These are phyloP conservation scores for Pugionium cornutum DNA, from an alignment of 345 rosid species.

Conservation along the genomic window DNA sequence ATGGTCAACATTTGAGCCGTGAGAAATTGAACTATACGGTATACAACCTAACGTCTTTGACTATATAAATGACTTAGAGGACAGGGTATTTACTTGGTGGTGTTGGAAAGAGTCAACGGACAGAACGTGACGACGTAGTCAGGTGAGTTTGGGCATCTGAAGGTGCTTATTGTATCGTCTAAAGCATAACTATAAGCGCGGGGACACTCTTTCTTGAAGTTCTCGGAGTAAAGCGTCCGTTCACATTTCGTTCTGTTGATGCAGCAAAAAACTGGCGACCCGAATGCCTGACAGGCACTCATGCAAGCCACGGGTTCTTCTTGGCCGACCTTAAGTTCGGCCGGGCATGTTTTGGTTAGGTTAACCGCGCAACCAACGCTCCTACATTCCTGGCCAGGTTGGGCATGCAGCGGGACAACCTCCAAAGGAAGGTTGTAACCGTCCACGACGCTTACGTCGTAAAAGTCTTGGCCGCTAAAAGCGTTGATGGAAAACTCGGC, in stretches of 20 bases:
- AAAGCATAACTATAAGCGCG: slow-evolving; percentile 60
- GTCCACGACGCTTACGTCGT: slow-evolving; percentile 33
- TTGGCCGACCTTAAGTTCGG: slow-evolving; percentile 40
- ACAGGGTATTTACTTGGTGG: slow-evolving; percentile 19
- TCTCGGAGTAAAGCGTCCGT: slow-evolving; percentile 45
- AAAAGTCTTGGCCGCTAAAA: slow-evolving; percentile 40
- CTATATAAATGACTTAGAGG: neutral
- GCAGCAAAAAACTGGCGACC: slow-evolving; percentile 47
- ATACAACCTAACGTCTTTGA: neutral
- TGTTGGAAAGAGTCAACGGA: neutral
- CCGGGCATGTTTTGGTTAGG: slow-evolving; percentile 49
- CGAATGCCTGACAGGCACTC: slow-evolving; percentile 47
- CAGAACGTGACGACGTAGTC: slow-evolving; percentile 42
- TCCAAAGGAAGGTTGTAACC: slow-evolving; percentile 40
- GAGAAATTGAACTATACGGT: too few species aligned
- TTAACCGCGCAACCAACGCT: slow-evolving; percentile 35
- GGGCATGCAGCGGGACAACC: slow-evolving; percentile 11
- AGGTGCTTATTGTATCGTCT: slow-evolving; percentile 46
- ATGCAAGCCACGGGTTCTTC: slow-evolving; percentile 44
- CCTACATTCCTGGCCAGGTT: neutral
- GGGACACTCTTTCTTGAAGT: slow-evolving; percentile 57
- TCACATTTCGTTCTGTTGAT: slow-evolving; percentile 46
- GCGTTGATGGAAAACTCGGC: slow-evolving; percentile 43
- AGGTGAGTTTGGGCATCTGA: slow-evolving; percentile 40
- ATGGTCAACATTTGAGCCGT: slow-evolving; percentile 14